Evolutionary conservation across 2,329 filamentous ascomycete species (phyloP).

Genomic region (Fusarium nematophilum): DNA sequence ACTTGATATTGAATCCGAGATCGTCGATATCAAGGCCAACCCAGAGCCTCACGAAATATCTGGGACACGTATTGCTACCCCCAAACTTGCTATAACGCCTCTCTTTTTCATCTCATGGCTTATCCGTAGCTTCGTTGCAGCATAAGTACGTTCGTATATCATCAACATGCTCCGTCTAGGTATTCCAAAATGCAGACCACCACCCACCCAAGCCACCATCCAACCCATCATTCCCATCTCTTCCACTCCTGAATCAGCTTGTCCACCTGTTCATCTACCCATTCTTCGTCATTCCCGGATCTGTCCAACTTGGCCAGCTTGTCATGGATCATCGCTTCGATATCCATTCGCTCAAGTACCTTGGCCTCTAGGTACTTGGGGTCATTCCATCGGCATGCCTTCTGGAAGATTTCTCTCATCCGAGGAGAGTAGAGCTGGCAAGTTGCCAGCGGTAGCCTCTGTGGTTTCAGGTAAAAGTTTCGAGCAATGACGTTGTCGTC

Average conservation of each 20-base stretch:
- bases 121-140: conserved; percentile 27
- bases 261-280: conserved; percentile 58
- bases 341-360: conserved; percentile 68
- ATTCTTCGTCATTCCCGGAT: conserved; percentile 48
- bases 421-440: conserved; percentile 86
- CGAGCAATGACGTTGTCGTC: conserved; percentile 66
- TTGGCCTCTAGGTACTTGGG: conserved; percentile 69
- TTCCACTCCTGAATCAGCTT: conserved; percentile 67
- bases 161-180: conserved; percentile 30
- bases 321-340: conserved; percentile 69
- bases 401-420: conserved; percentile 80
- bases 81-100: conserved; percentile 11
- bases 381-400: conserved; percentile 75
- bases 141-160: conserved; percentile 29
- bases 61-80: not conserved
- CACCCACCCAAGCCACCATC: conserved; percentile 4
- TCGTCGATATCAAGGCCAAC: no score
- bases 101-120: conserved; percentile 32
- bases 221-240: conserved; percentile 62
- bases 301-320: conserved; percentile 59
- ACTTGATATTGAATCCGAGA: not conserved
- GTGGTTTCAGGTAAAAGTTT: conserved; percentile 72
- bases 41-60: no score
- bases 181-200: conserved; percentile 36
- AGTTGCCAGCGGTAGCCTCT: conserved; percentile 64